Evolutionary conservation across 2,329 filamentous ascomycete species (phyloP).

Genomic region (Calcarisporium arbuscula): DNA sequence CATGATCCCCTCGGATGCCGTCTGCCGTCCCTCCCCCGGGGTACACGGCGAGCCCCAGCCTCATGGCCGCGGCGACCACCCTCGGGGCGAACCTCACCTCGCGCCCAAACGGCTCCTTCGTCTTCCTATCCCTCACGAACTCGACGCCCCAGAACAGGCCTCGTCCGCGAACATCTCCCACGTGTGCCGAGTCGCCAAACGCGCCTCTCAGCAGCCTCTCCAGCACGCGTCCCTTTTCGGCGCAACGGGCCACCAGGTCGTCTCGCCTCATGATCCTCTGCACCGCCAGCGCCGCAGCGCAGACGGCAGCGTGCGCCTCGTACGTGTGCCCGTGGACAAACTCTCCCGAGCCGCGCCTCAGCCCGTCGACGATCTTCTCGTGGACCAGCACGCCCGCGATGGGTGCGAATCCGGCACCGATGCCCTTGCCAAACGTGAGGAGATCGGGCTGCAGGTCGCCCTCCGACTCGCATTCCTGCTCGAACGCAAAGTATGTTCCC

Average conservation of each 20-base stretch:
- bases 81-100: conserved; percentile 17
- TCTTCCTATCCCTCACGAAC: conserved; percentile 30
- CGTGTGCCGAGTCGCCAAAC: conserved; percentile 39
- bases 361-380: conserved; percentile 39
- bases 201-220: conserved; percentile 33
- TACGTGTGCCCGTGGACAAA: conserved; percentile 54
- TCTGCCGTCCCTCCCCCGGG: conserved; percentile 56
- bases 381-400: conserved; percentile 55
- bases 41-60: conserved; percentile 44
- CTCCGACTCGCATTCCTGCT: conserved; percentile 44
- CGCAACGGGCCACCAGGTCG: conserved; percentile 52
- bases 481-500: conserved; percentile 56
- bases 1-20: conserved; percentile 59
- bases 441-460: conserved; percentile 55
- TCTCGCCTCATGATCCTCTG: conserved; percentile 52
- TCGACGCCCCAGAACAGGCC: conserved; percentile 47
- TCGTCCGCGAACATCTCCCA: conserved; percentile 55
- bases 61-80: conserved; percentile 24
- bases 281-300: conserved; percentile 57
- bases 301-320: conserved; percentile 53
- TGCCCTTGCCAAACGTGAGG: conserved; percentile 59
- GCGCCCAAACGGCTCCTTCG: conserved; percentile 28
- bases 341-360: conserved; percentile 26
- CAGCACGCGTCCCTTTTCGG: conserved; percentile 43
- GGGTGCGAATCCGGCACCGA: conserved; percentile 57